Evolutionary conservation across 306 rosid genomes (phyloP).

Genomic region (Vigna unguiculata): DNA sequence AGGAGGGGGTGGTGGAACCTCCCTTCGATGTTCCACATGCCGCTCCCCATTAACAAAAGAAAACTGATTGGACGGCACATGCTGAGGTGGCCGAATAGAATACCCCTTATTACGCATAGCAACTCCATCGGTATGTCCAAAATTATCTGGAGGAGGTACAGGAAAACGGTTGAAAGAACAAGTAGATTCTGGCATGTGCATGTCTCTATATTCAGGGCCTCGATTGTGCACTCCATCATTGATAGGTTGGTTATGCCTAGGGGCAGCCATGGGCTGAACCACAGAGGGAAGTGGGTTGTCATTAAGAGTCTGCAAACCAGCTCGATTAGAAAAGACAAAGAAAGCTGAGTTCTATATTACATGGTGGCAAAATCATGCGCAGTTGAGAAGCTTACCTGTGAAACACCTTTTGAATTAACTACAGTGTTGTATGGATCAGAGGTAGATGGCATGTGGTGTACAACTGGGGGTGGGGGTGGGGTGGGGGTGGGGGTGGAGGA

Average conservation of each 20-base stretch:
- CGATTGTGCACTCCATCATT: constrained; percentile 59
- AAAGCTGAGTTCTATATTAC: constrained; percentile 19
- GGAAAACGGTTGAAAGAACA: constrained; percentile 61
- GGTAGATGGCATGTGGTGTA: constrained; percentile 47
- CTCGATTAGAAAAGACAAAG: constrained; percentile 44
- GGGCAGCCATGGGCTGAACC: constrained; percentile 61
- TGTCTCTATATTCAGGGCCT: constrained; percentile 67
- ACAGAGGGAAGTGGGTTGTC: constrained; percentile 53
- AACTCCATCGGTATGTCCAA: constrained; percentile 55
- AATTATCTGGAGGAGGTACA: constrained; percentile 56
- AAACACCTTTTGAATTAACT: constrained; percentile 61
- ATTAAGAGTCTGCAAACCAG: constrained; percentile 57
- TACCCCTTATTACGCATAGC: constrained; percentile 61
- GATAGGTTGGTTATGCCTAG: constrained; percentile 61
- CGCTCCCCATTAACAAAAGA: constrained; percentile 76
- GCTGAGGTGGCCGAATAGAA: constrained; percentile 76
- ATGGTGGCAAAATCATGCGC: constrained; percentile 3
- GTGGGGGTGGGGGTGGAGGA: constrained; percentile 23
- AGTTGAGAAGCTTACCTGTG: constrained; percentile 57
- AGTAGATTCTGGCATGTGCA: constrained; percentile 64
- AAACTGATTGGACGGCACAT: constrained; percentile 78
- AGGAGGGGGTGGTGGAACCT: constrained; percentile 67
- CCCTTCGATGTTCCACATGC: constrained; percentile 66
- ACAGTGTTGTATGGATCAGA: constrained; percentile 54
- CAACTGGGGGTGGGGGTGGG: constrained; percentile 51